phyloP scores from a whole-genome alignment of 371 early-diverging fungal species.

The Amoeboaphelidium protococcarum region DNA sequence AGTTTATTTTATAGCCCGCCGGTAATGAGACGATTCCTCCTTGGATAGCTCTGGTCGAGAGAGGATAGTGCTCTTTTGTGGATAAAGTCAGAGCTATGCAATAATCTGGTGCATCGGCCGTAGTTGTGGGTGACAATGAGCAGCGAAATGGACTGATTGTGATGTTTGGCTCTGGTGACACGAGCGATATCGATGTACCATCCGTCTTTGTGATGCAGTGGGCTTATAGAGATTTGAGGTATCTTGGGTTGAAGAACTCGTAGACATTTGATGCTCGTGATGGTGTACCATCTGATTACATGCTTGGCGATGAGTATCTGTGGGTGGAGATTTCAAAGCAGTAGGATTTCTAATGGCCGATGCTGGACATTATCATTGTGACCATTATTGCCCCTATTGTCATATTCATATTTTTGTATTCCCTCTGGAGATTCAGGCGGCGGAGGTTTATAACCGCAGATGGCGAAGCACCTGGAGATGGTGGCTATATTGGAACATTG shows the following conservation, averaged over 20 bases:
- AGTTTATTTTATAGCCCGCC: too few species aligned
- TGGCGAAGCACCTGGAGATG: too few species aligned
- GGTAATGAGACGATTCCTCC: too few species aligned
- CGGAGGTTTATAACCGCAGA: too few species aligned
- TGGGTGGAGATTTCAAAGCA: neutral
- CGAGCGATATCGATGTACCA: neutral
- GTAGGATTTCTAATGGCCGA: neutral
- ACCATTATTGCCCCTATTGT: neutral
- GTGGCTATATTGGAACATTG: too few species aligned
- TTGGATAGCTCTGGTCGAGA: neutral
- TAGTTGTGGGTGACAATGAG: neutral
- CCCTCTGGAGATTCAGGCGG: neutral
- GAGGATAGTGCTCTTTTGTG: neutral
- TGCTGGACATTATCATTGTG: neutral
- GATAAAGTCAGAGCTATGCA: neutral
- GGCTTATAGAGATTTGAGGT: neutral
- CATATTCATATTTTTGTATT: neutral
- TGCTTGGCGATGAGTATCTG: neutral
- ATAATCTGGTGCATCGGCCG: neutral
- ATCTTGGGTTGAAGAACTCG: too few species aligned
- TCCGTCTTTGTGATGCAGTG: neutral
- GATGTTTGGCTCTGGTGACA: neutral
- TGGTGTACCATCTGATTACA: too few species aligned
- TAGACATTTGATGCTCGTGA: too few species aligned
- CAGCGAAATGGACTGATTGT: neutral